These are phyloP conservation scores for Clarireedia homoeocarpa DNA, from an alignment of 2,329 filamentous ascomycete genomes.

Conservation along the genomic window DNA sequence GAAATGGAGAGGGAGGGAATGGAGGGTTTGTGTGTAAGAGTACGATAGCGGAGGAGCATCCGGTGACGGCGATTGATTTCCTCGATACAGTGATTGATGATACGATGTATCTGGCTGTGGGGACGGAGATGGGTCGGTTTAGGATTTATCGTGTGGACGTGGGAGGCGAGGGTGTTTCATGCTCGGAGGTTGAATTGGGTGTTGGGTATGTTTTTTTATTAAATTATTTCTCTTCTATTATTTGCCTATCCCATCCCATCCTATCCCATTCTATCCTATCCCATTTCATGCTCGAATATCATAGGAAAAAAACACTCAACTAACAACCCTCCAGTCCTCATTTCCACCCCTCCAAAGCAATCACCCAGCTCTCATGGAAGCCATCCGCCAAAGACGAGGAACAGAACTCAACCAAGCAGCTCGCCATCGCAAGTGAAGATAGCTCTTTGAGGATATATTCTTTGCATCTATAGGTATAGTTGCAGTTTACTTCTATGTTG, in stretches of 20 bases:
- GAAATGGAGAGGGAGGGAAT: slow-evolving; percentile 12
- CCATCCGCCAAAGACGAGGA: slow-evolving; percentile 32
- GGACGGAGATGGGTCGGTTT: slow-evolving; percentile 41
- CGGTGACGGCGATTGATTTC: slow-evolving; percentile 69
- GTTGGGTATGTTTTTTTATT: background rate
- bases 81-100: slow-evolving; percentile 30
- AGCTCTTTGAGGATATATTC: slow-evolving; percentile 51
- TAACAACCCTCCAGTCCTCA: slow-evolving; percentile 35
- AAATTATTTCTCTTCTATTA: background rate
- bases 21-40: slow-evolving; percentile 34
- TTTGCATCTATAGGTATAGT: slow-evolving; percentile 14
- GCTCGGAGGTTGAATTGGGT: slow-evolving; percentile 12
- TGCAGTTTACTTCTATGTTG: slow-evolving; percentile 20
- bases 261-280: background rate
- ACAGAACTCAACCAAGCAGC: slow-evolving; percentile 15
- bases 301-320: background rate
- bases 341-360: slow-evolving; percentile 31
- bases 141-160: slow-evolving; percentile 17
- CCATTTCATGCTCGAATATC: background rate
- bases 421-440: slow-evolving; percentile 43
- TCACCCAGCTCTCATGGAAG: slow-evolving; percentile 58
- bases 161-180: slow-evolving; percentile 8
- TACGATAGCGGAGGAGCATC: slow-evolving; percentile 41
- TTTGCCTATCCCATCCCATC: background rate
- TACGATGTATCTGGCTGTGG: slow-evolving; percentile 42